Evolutionary conservation across 805 yeast genomes (phyloP), one percentile per base, ranked within the genome.

Genomic region (Candida morakotiae): DNA sequence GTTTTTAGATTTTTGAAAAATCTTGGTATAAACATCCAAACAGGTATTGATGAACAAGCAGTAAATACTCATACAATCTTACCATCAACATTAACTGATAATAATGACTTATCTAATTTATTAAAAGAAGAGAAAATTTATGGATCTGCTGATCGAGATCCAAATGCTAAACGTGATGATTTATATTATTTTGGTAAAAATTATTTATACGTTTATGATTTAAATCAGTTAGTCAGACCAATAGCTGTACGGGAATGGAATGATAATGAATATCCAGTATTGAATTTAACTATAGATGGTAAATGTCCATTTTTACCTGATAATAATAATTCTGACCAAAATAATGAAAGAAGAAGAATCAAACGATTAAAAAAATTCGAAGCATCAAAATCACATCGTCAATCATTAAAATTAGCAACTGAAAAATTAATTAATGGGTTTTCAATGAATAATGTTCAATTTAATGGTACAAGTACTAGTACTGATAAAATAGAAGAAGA

Each of bases 131-230:
- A 93, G 54, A 86, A 86, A 51, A 61, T 86, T 10, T 80, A 77
- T 55, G 97, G 96, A 9, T 84, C 95, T 0, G 75, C 83, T 25
- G 97, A 89, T 57, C 75, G 95, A 46, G 96, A 89, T 56, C 93
- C 94, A 9, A 74, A 71, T 44, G 93, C 94, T 2, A 79, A 74
- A 46, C 69, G 96, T 39, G 95, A 86, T 49, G 96, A 91, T 55
- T 75, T 83, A 51, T 81, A 82, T 52, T 85, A 85, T 56, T 86
- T 93, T 58, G 80, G 79, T 35, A 79, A 81, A 26, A 63, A 65
- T 38, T 87, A 81, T 58, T 64, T 87, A 19, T 80, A 83, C 46
- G 81, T 87, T 26, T 91, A 83, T 62, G 98, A 93, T 52, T 67
- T 84, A 18, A 73, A 80, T 44, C 89, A 85, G 49, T 73, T 73